Evolutionary conservation across 345 rosid species (phyloP).

Genomic region (Sonneratia alba): DNA sequence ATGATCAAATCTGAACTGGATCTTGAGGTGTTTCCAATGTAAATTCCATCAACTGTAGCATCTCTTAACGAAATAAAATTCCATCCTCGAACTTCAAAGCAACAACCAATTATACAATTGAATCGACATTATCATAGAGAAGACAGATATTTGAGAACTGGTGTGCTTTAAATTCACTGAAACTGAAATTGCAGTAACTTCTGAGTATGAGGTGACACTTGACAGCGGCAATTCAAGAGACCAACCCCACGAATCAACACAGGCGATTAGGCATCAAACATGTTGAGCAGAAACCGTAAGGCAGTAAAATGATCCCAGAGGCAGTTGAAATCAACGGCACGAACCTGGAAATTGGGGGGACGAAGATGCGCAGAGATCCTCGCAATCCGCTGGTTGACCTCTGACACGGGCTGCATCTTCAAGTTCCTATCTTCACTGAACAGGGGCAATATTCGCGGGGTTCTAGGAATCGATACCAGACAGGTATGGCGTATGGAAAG

Average conservation of each 20-base stretch:
- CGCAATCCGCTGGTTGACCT: slow-evolving; percentile 58
- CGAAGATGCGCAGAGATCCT: slow-evolving; percentile 69
- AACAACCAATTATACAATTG: not conserved
- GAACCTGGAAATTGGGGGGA: slow-evolving; percentile 35
- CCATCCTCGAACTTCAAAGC: not conserved
- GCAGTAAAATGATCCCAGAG: not conserved
- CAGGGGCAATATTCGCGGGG: not conserved
- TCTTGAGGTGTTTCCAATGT: not conserved
- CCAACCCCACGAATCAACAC: not conserved
- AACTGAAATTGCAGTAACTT: too few relatives aligned
- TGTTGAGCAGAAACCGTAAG: not conserved
- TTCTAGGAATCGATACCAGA: not conserved
- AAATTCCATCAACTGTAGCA: not conserved
- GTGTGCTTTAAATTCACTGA: not conserved
- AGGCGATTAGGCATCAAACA: not conserved
- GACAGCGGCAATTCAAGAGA: not conserved
- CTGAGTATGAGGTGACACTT: too few relatives aligned
- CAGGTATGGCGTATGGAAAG: not conserved
- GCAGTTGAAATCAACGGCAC: not conserved
- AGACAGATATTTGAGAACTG: not conserved
- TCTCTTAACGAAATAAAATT: not conserved
- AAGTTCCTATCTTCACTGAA: not conserved
- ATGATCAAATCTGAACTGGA: too few relatives aligned
- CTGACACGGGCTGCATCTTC: slow-evolving; percentile 25
- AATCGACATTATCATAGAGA: not conserved